These are phyloP conservation scores for Populus davidiana DNA, from an alignment of 345 rosid species.

Conservation along the genomic window DNA sequence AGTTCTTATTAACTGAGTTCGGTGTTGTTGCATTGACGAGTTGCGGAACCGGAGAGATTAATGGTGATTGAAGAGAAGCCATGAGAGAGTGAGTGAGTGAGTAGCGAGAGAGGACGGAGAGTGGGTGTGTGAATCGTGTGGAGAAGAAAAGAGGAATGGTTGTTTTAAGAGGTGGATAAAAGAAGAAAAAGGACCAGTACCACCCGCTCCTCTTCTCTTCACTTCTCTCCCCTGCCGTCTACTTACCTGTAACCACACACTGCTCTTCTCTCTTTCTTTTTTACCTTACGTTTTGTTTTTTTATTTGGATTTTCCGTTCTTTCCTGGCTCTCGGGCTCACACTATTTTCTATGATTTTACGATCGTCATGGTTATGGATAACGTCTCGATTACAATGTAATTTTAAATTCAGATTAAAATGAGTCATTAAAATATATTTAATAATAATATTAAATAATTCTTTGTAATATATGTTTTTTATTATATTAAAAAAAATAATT, in stretches of 20 bases:
- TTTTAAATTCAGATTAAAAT: too few relatives aligned
- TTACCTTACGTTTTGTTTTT: background rate
- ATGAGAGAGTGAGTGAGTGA: constrained; percentile 29
- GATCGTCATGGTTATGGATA: too few relatives aligned
- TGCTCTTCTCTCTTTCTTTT: background rate
- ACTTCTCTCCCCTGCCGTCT: constrained; percentile 7
- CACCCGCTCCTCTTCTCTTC: constrained; percentile 46
- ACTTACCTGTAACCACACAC: constrained; percentile 17
- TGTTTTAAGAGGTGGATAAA: background rate
- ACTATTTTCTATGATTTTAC: too few relatives aligned
- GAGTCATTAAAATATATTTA: too few relatives aligned
- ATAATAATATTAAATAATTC: too few relatives aligned
- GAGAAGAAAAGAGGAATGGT: constrained; percentile 20
- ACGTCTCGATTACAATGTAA: too few relatives aligned
- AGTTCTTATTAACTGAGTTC: constrained; percentile 35
- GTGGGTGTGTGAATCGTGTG: constrained; percentile 9
- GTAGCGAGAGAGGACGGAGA: constrained; percentile 35
- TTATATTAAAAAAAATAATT: too few relatives aligned
- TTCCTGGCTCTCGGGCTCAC: background rate
- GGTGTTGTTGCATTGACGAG: constrained; percentile 25
- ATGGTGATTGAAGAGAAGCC: constrained; percentile 1
- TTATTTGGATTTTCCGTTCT: background rate
- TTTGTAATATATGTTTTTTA: too few relatives aligned
- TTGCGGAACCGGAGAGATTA: constrained; percentile 1
- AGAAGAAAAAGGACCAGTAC: constrained; percentile 39